These are phyloP conservation scores for Guadua angustifolia DNA, from an alignment of 176 grass and related monocot species.

Conservation along the genomic window DNA sequence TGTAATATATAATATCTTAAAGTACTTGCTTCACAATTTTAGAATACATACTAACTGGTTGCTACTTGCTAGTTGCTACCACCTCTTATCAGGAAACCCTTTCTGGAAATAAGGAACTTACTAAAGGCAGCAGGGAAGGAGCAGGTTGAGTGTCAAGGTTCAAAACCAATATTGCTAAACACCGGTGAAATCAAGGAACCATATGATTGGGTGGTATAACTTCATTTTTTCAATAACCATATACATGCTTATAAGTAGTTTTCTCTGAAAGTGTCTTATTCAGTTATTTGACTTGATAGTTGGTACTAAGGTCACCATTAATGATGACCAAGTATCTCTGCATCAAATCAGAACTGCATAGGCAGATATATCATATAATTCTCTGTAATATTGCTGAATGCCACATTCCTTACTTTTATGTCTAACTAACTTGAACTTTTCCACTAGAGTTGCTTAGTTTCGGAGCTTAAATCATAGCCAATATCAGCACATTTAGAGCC, in stretches of 20 bases:
- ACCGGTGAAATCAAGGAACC: constrained; percentile 94
- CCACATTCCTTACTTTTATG: constrained; percentile 9
- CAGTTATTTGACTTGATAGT: constrained; percentile 22
- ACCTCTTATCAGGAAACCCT: too few species aligned
- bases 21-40: too few species aligned
- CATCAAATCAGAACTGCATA: neutral
- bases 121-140: constrained; percentile 12
- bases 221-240: constrained; percentile 31
- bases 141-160: constrained; percentile 75
- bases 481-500: neutral
- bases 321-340: constrained; percentile 1
- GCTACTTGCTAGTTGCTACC: too few species aligned
- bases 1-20: too few species aligned
- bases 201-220: constrained; percentile 90
- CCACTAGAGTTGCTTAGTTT: neutral
- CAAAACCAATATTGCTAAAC: constrained; percentile 95
- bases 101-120: too few species aligned
- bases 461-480: neutral
- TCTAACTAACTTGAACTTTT: neutral
- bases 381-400: neutral
- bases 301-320: constrained; percentile 2
- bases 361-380: constrained; percentile 19
- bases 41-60: too few species aligned
- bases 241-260: constrained; percentile 8
- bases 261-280: neutral